A percentile compares a stretch with the other conserved stretches of the same genome.
phyloP scores from a whole-genome alignment of 495 filamentous ascomycete species.

The Xylaria castorea region DNA sequence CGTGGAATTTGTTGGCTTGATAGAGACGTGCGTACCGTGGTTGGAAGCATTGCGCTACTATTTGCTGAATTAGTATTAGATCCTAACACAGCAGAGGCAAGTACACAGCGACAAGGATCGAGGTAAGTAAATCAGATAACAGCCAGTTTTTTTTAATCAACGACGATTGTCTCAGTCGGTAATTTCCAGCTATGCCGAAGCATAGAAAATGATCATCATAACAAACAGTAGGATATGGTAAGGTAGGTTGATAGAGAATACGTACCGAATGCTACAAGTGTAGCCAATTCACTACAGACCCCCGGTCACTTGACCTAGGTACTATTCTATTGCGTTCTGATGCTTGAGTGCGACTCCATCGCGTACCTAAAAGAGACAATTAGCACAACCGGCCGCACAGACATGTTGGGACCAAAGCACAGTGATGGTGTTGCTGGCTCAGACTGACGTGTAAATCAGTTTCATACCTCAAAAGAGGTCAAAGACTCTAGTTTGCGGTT shows the following conservation, averaged over 20 bases:
- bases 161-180: slow-evolving; percentile 87
- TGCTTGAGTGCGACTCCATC: not conserved
- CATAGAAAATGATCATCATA: slow-evolving; percentile 84
- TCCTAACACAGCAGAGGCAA: not conserved
- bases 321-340: not conserved
- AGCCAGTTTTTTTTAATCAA: slow-evolving; percentile 90
- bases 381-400: slow-evolving; percentile 27
- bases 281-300: not conserved
- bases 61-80: slow-evolving; percentile 13
- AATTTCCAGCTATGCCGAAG: slow-evolving; percentile 99
- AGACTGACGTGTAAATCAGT: slow-evolving; percentile 99
- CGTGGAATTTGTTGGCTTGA: slow-evolving; percentile 15
- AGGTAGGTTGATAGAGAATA: not conserved
- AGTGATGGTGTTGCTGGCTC: slow-evolving; percentile 55
- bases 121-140: slow-evolving; percentile 71
- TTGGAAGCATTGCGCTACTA: slow-evolving; percentile 10
- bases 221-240: slow-evolving; percentile 16
- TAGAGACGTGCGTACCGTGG: slow-evolving; percentile 15
- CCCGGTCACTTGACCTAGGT: slow-evolving; percentile 3
- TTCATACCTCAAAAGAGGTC: slow-evolving; percentile 88
- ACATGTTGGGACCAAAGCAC: slow-evolving; percentile 2
- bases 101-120: not conserved
- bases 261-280: slow-evolving; percentile 13
- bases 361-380: slow-evolving; percentile 35
- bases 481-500: slow-evolving; percentile 99